These are phyloP conservation scores for Nidularia pulvinata DNA, from an alignment of 768 basidiomycete species.

Conservation along the genomic window DNA sequence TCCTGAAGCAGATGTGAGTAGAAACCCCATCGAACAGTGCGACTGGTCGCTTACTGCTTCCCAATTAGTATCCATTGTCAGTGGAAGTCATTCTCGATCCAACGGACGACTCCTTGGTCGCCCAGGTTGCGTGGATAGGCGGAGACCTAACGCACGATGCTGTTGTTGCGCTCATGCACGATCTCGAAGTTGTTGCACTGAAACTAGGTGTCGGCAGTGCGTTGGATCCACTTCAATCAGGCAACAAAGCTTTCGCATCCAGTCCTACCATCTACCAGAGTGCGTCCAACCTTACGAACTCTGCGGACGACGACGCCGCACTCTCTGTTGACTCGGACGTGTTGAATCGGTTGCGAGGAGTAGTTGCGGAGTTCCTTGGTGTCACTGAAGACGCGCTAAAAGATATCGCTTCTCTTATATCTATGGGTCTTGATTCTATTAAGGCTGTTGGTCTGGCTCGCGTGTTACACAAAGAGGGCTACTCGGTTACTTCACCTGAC, in stretches of 20 bases:
- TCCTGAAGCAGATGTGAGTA: constrained; percentile 27
- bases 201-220: constrained; percentile 4
- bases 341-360: constrained; percentile 8
- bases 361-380: constrained; percentile 21
- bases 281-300: not conserved
- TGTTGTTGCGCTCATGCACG: constrained; percentile 6
- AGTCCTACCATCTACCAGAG: not conserved
- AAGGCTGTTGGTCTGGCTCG: constrained; percentile 41
- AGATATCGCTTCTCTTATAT: constrained; percentile 32
- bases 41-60: too few species aligned
- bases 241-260: not conserved
- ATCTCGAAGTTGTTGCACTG: constrained; percentile 16
- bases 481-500: constrained; percentile 28
- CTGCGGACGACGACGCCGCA: not conserved
- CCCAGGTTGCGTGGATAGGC: constrained; percentile 23
- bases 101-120: constrained; percentile 11
- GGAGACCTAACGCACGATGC: not conserved
- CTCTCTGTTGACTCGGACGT: constrained; percentile 8
- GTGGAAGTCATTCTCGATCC: constrained; percentile 25
- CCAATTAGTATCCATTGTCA: constrained; percentile 23
- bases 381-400: constrained; percentile 15
- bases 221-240: too few species aligned
- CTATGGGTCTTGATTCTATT: constrained; percentile 47
- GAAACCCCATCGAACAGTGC: not conserved
- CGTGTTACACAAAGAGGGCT: constrained; percentile 25